Evolutionary conservation across 2,329 filamentous ascomycete species (phyloP), one percentile per base, ranked within the genome.

Genomic region (Trichophyton mentagrophytes): DNA sequence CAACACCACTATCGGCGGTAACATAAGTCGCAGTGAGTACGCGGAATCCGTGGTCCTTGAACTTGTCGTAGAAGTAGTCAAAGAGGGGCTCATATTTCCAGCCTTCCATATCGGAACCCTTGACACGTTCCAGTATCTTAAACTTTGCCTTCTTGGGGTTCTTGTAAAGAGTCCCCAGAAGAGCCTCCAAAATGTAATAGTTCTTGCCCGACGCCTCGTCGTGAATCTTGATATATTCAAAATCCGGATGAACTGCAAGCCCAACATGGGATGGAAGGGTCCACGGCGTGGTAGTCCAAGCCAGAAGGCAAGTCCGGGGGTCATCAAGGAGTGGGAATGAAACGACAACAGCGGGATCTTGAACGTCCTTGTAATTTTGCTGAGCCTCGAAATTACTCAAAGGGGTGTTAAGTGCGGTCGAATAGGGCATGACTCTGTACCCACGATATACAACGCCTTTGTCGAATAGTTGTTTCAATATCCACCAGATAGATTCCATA

Each of bases 401-500:
- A 3, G 90, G 88, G 2, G 91, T 96, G 61, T 88, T 90, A 69
- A 96, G 82, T 15, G 87, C 90, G 1, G 90, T 96, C 33, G 90
- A 96, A 74, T 93, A 97, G 11, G 92, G 92, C 89, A 97, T 93
- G 64, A 97, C 90, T 70, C 86, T 85, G 74, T 93, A 88, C 49
- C 90, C 91, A 67, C 90, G 88, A 73, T 96, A 97, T 60, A 96
- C 90, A 64, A 87, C 80, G 61, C 85, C 88, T 76, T 96, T 95
- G 67, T 95, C 88, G 72, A 89, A 95, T 25, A 96, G 80, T 71
- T 92, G 85, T 78, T 93, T 95, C 79, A 96, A 96, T 17, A 93
- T 88, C 91, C 92, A 96, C 92, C 92, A 97, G 65, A 89, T 85
- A 0, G 88, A 87, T 77, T 96, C 92, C 92, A 96, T 97, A 76